These are phyloP conservation scores for Peterozyma xylosa DNA, from an alignment of 805 yeast species.

Conservation along the genomic window DNA sequence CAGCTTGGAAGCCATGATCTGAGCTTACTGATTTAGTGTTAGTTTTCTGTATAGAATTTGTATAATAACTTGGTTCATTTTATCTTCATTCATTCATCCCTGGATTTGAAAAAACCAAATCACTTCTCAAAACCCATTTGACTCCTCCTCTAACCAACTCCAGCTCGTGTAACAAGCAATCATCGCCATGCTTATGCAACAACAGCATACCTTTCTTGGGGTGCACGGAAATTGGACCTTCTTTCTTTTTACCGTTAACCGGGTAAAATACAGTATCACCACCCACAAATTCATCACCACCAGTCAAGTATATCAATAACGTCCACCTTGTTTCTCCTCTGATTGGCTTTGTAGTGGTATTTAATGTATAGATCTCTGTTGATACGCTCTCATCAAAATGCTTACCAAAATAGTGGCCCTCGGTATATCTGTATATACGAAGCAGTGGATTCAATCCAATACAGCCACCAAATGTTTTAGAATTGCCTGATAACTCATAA, in stretches of 20 bases:
- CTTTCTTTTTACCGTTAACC: slow-evolving; percentile 6
- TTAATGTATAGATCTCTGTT: slow-evolving; percentile 18
- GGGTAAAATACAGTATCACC: slow-evolving; percentile 54
- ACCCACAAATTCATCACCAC: slow-evolving; percentile 47
- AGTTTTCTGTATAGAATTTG: no score
- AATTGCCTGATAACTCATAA: slow-evolving; percentile 12
- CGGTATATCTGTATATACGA: slow-evolving; percentile 44
- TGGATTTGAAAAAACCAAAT: slow-evolving; percentile 1
- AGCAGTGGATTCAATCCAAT: slow-evolving; percentile 48
- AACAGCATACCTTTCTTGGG: slow-evolving; percentile 51
- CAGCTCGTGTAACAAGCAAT: slow-evolving; percentile 55
- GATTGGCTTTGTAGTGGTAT: not conserved
- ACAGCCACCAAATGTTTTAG: slow-evolving; percentile 29
- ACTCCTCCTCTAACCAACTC: slow-evolving; percentile 41
- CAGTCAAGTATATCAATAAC: slow-evolving; percentile 46
- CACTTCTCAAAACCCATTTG: slow-evolving; percentile 52
- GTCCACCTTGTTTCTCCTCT: slow-evolving; percentile 52
- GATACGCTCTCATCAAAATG: slow-evolving; percentile 55
- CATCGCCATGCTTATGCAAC: slow-evolving; percentile 60
- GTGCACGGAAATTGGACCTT: slow-evolving; percentile 26
- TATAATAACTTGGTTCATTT: no score
- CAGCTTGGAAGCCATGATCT: slow-evolving; percentile 46
- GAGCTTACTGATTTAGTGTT: not conserved
- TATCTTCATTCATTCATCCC: no score
- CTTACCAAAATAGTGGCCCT: slow-evolving; percentile 52